Conservation (phyloP, 1,139 yeast genomes). For the Diutina neorugosa region DNA sequence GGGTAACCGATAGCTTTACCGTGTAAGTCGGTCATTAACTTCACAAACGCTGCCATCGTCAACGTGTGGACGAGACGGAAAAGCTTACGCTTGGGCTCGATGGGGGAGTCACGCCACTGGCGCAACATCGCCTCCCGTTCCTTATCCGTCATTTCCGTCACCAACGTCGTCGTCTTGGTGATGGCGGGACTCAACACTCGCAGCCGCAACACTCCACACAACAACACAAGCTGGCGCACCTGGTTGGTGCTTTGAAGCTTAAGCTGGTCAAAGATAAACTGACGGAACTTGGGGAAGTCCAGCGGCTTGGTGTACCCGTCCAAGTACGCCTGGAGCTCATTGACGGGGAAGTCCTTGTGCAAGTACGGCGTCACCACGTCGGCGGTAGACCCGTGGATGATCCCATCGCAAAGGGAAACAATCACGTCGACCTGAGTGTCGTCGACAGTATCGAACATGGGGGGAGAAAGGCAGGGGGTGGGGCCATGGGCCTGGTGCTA, state of each 20-base stretch:
- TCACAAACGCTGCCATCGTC: slow-evolving; percentile 15
- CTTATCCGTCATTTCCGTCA: slow-evolving; percentile 24
- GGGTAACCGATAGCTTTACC: slow-evolving; percentile 25
- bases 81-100: slow-evolving; percentile 18
- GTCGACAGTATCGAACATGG: slow-evolving; percentile 8
- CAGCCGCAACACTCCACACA: slow-evolving; percentile 18
- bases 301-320: slow-evolving; percentile 20
- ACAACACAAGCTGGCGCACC: slow-evolving; percentile 14
- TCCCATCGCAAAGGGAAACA: slow-evolving; percentile 21
- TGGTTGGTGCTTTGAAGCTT: slow-evolving; percentile 12
- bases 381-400: slow-evolving; percentile 22
- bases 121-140: slow-evolving; percentile 19
- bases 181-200: slow-evolving; percentile 23
- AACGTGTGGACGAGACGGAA: slow-evolving; percentile 17
- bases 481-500: background rate
- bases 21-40: slow-evolving; percentile 23
- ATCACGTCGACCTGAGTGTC: slow-evolving; percentile 18
- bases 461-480: no score
- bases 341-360: slow-evolving; percentile 17
- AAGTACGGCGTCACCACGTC: slow-evolving; percentile 18
- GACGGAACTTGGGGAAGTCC: slow-evolving; percentile 17
- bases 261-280: slow-evolving; percentile 10
- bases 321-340: slow-evolving; percentile 23
- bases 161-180: slow-evolving; percentile 23
- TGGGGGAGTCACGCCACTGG: slow-evolving; percentile 29